phyloP scores from a whole-genome alignment of 1,139 yeast genomes.

The Zygosaccharomyces pseudobailii region DNA sequence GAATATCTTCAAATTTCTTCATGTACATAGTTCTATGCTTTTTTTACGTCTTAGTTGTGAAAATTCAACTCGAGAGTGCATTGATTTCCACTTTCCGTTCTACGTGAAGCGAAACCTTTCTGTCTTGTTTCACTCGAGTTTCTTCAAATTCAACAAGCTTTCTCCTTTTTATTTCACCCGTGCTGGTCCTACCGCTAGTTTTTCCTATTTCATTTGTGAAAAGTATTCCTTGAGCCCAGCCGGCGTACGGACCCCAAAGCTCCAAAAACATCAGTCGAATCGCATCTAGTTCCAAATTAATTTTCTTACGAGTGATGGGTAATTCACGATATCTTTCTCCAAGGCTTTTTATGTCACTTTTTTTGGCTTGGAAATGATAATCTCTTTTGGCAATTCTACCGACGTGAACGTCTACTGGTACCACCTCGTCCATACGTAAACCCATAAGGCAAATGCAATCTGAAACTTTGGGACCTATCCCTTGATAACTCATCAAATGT shows the following conservation, averaged over 20 bases:
- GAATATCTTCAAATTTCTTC: not conserved
- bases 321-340: constrained; percentile 28
- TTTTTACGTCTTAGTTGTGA: not conserved
- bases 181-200: constrained; percentile 38
- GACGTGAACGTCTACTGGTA: constrained; percentile 97
- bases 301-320: constrained; percentile 42
- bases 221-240: constrained; percentile 95
- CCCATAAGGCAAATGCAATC: constrained; percentile 95
- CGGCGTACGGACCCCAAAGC: constrained; percentile 88
- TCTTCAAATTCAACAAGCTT: constrained; percentile 8
- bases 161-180: constrained; percentile 24
- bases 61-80: constrained; percentile 3
- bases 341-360: constrained; percentile 27
- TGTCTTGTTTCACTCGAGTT: not conserved
- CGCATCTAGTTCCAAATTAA: constrained; percentile 48
- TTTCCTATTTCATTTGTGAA: constrained; percentile 82
- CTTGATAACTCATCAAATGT: constrained; percentile 62
- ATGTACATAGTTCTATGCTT: not conserved
- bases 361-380: constrained; percentile 54
- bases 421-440: constrained; percentile 78
- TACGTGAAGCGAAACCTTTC: not conserved
- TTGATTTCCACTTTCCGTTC: not conserved
- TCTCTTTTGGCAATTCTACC: constrained; percentile 84
- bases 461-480: constrained; percentile 98
- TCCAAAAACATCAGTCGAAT: constrained; percentile 59